phyloP scores from a whole-genome alignment of 1,139 yeast genomes.

The Yamadazyma buinensis region DNA sequence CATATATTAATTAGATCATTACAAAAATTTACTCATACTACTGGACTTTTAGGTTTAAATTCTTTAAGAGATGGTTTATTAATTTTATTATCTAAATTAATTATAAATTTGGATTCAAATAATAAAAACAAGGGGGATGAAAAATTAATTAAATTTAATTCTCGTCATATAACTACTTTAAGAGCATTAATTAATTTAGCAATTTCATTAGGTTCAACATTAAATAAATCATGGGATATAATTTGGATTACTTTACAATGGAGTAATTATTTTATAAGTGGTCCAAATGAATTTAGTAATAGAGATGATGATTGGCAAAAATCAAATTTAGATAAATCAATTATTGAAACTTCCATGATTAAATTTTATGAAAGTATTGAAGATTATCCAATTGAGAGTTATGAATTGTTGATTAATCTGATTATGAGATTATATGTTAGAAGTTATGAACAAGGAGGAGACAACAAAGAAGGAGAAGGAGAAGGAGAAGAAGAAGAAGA shows the following conservation, averaged over 20 bases:
- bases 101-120: conserved; percentile 25
- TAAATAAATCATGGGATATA: conserved; percentile 66
- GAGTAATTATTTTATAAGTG: conserved; percentile 61
- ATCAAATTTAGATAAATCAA: conserved; percentile 43
- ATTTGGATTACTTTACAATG: conserved; percentile 72
- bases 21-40: conserved; percentile 76
- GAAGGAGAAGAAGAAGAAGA: neutral
- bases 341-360: conserved; percentile 52
- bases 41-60: conserved; percentile 65
- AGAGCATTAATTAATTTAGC: conserved; percentile 77
- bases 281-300: conserved; percentile 47
- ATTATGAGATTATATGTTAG: conserved; percentile 31
- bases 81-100: conserved; percentile 51
- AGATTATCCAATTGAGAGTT: conserved; percentile 49
- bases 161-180: conserved; percentile 70
- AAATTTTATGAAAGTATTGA: conserved; percentile 61
- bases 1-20: conserved; percentile 64
- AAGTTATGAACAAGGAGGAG: conserved; percentile 1
- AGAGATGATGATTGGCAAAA: conserved; percentile 20
- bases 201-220: conserved; percentile 69
- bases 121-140: too few species aligned
- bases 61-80: conserved; percentile 61
- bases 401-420: conserved; percentile 41
- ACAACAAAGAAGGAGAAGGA: neutral
- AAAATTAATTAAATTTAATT: conserved; percentile 28